Conservation (phyloP, 495 filamentous ascomycete species). For the Penicillium tannophilum region DNA sequence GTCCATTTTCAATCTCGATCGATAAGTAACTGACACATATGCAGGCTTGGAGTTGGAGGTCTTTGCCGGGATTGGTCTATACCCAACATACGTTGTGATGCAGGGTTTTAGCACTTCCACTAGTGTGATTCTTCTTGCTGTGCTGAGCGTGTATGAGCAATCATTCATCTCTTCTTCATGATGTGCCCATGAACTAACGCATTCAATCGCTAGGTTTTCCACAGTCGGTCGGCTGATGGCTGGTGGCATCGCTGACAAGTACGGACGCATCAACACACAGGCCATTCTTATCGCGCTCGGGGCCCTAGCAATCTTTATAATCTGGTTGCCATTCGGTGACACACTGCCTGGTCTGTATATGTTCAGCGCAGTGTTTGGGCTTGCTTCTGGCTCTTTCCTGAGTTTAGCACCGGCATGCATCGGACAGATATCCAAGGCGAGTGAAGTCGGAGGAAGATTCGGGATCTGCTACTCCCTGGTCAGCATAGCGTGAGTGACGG, state of each 20-base stretch:
- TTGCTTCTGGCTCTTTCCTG: slow-evolving; percentile 62
- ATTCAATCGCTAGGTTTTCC: slow-evolving; percentile 25
- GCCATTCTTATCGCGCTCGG: slow-evolving; percentile 42
- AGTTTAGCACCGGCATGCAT: slow-evolving; percentile 65
- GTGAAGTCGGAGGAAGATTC: slow-evolving; percentile 66
- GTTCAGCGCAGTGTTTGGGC: slow-evolving; percentile 62
- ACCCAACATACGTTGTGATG: slow-evolving; percentile 51
- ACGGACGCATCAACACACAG: slow-evolving; percentile 69
- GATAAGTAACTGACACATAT: slow-evolving; percentile 8
- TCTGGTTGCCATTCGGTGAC: slow-evolving; percentile 62
- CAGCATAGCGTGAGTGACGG: slow-evolving; percentile 51
- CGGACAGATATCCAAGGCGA: slow-evolving; percentile 61
- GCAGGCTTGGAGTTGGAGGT: slow-evolving; percentile 52
- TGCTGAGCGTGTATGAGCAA: slow-evolving; percentile 36
- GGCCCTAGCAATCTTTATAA: slow-evolving; percentile 51
- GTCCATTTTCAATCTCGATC: background rate
- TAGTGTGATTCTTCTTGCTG: slow-evolving; percentile 37
- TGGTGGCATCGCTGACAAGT: slow-evolving; percentile 66
- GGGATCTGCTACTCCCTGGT: slow-evolving; percentile 68
- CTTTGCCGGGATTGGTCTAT: slow-evolving; percentile 51
- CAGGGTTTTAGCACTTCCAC: slow-evolving; percentile 39
- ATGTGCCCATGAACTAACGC: background rate
- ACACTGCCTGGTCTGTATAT: slow-evolving; percentile 53
- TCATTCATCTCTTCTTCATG: background rate
- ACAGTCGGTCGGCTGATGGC: slow-evolving; percentile 68